Base-by-base conservation (phyloP, 257 asterid genomes). In the Scutellaria baicalensis region DNA sequence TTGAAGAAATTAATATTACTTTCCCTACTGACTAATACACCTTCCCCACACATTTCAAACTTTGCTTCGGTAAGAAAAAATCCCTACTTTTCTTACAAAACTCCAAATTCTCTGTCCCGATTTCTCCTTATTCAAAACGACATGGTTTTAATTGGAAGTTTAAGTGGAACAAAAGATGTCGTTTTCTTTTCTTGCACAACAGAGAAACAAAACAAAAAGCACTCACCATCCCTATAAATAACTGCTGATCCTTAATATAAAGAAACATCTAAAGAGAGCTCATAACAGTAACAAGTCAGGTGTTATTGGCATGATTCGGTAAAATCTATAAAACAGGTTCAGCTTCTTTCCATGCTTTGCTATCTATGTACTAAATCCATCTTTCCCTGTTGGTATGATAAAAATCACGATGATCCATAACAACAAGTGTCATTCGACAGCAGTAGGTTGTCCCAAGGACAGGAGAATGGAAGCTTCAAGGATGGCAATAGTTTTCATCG, bases 261-360 rank as follows among this genome's bases (percentile, higher is more conserved):
- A 38, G 44, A 60, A 35, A 71, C 83, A 75, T 68, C 65, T 64
- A 75, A 81, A 75, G 83, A 75, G 78, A 66, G 80, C 72, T 72
- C 64, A 9, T 64, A 31, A 47, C 72, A 64, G 52, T 49, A 57
- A 72, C 42, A 57, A 72, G 35, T 49, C 78, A 54, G 77, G 81
- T 57, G 57, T 14, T 14, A 39, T 49, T 45, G 31, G 73, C 79
- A 78, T 81, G 86, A 64, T 58, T 55, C 23, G 43, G 52, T 57
- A 54, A 73, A 55, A 39, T 5, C 38, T 18, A 4, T n/a, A 43
- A n/a, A 63, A 18, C 44, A 42, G 36, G 64, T 49, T 55, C 64
- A 16, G 50, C 57, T 48, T 64, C 77, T 73, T 73, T 80, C 54
- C 68, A 42, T 73, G 67, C 63, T 54, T 71, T 64, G 3, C 38